Evolutionary conservation across 176 grass and related monocot genomes (phyloP).

Genomic region (Oryza coarctata): DNA sequence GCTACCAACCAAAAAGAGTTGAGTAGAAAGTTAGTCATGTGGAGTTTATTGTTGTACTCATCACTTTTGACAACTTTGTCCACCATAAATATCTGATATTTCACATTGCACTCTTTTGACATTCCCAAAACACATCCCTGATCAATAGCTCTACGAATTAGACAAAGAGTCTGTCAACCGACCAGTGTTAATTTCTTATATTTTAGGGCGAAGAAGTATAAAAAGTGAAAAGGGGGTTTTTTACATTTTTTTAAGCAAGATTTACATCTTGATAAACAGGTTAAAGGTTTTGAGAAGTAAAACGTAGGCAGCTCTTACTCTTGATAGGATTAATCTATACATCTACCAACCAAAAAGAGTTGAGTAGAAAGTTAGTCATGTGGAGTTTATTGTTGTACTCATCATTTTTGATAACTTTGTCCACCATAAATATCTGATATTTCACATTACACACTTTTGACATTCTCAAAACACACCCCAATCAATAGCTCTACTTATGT

Average conservation of each 20-base stretch:
- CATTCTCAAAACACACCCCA: no score
- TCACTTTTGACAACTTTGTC: background rate
- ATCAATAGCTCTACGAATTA: no score
- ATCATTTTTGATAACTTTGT: background rate
- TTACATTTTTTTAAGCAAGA: no score
- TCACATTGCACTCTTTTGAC: background rate
- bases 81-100: background rate
- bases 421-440: background rate
- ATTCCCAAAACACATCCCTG: background rate
- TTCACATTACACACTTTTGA: background rate
- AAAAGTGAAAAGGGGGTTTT: no score
- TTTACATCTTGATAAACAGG: no score
- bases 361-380: background rate
- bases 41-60: background rate
- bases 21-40: background rate
- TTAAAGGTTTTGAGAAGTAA: no score
- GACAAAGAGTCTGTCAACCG: no score
- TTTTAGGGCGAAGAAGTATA: no score
- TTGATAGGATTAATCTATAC: no score
- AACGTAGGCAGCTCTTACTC: no score
- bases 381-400: background rate
- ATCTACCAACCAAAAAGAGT: background rate
- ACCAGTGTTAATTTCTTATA: no score
- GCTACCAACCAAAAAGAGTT: background rate
- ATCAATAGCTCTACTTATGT: background rate